Percentiles rank a stretch among this genome's conserved stretches.
Conservation (phyloP, 2,329 filamentous ascomycete genomes). For the Alternaria tenuissima region DNA sequence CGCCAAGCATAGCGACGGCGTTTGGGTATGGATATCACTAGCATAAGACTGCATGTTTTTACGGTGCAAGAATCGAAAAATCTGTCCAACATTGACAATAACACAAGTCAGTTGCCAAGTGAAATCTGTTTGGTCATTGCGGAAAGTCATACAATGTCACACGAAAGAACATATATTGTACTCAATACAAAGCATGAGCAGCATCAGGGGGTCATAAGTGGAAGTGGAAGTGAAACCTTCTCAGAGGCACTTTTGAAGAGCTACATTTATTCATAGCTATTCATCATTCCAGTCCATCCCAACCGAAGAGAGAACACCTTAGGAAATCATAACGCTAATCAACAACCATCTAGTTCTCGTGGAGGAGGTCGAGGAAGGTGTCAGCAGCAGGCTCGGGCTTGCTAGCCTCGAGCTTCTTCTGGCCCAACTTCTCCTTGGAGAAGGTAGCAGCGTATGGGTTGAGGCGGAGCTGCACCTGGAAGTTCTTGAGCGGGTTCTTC, state of each 20-base stretch:
- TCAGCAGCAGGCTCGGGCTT: constrained; percentile 67
- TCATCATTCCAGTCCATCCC: constrained; percentile 33
- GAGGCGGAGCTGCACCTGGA: constrained; percentile 96
- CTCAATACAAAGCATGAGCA: not conserved
- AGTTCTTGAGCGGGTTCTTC: constrained; percentile 99
- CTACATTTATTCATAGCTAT: constrained; percentile 41
- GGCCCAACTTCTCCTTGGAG: constrained; percentile 83
- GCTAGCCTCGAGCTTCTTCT: constrained; percentile 68
- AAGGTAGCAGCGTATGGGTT: constrained; percentile 97
- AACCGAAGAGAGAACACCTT: constrained; percentile 37
- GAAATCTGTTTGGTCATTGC: not conserved
- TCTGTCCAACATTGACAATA: not conserved
- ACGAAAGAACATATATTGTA: not conserved
- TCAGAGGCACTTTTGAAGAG: constrained; percentile 38
- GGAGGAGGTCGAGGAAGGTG: constrained; percentile 59
- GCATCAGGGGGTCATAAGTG: constrained; percentile 4
- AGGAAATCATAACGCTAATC: constrained; percentile 32
- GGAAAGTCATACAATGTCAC: not conserved
- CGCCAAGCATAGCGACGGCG: constrained; percentile 21
- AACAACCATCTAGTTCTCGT: constrained; percentile 57
- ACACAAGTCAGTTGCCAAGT: not conserved
- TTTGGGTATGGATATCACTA: constrained; percentile 8
- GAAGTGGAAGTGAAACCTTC: constrained; percentile 30
- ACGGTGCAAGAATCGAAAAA: not conserved
- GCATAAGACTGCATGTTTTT: not conserved